These are phyloP conservation scores for Musa balbisiana DNA, from an alignment of 202 grass and related monocot species.

Conservation along the genomic window DNA sequence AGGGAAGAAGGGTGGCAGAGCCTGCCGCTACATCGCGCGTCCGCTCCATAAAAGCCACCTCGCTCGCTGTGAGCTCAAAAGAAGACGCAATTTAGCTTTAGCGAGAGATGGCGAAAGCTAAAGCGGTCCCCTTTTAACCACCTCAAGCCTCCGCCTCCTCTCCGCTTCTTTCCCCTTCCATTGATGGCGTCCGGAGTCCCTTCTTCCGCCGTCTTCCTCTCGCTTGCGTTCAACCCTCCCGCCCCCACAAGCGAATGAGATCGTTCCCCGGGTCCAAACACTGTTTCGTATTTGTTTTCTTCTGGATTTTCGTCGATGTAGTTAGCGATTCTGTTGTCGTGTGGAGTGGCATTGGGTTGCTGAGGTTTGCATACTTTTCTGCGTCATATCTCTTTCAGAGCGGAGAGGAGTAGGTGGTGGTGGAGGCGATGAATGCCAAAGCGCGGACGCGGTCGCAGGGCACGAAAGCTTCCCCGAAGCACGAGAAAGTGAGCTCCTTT, in stretches of 20 bases:
- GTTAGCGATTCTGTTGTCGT: neutral
- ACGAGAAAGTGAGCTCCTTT: constrained; percentile 24
- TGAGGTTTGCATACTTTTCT: neutral
- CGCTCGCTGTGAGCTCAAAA: neutral
- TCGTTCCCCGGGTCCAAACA: neutral
- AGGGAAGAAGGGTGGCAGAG: neutral
- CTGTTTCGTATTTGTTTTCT: neutral
- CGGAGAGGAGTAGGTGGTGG: neutral
- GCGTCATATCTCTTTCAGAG: neutral
- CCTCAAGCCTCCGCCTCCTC: neutral
- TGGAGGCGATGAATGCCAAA: constrained; percentile 14
- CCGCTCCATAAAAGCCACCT: neutral
- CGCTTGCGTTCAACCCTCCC: neutral
- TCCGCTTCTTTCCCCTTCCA: neutral
- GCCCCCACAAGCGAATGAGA: neutral
- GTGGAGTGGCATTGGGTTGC: neutral
- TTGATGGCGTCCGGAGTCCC: neutral
- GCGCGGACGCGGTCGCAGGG: constrained; percentile 4
- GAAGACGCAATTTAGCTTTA: neutral
- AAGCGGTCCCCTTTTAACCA: neutral
- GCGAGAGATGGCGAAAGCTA: neutral
- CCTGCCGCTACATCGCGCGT: neutral
- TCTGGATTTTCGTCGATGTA: neutral
- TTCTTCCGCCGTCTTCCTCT: neutral
- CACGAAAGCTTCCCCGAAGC: constrained; percentile 8